These are phyloP conservation scores for Combretum micranthum DNA, from an alignment of 345 rosid genomes.

Conservation along the genomic window DNA sequence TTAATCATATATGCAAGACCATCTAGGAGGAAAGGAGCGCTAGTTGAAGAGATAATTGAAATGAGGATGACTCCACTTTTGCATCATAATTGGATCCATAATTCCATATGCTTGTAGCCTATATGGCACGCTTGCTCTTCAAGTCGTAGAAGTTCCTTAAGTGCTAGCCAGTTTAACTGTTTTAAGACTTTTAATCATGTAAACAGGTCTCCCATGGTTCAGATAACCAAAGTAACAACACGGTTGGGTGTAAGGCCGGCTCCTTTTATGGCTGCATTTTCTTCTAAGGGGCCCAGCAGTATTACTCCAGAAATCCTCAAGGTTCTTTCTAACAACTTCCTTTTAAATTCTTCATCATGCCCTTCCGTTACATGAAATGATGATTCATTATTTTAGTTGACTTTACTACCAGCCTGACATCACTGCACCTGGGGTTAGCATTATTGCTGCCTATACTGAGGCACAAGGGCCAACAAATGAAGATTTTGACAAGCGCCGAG, in stretches of 20 bases:
- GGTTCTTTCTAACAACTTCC: constrained; percentile 20
- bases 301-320: constrained; percentile 59
- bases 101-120: too few species aligned
- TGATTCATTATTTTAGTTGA: neutral
- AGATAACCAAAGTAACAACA: constrained; percentile 35
- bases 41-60: too few species aligned
- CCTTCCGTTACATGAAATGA: neutral
- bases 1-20: too few species aligned
- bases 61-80: too few species aligned
- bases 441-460: constrained; percentile 67
- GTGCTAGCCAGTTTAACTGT: too few species aligned
- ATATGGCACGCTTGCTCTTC: too few species aligned
- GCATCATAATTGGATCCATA: too few species aligned
- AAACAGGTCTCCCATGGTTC: constrained; percentile 48
- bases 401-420: constrained; percentile 48
- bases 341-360: neutral
- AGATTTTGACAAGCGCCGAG: constrained; percentile 44
- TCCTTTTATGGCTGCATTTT: constrained; percentile 71
- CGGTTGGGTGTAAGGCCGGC: constrained; percentile 42
- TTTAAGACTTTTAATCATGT: too few species aligned
- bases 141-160: too few species aligned
- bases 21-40: too few species aligned
- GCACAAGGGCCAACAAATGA: constrained; percentile 45
- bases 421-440: constrained; percentile 79
- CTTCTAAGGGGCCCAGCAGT: constrained; percentile 67